Evolutionary conservation across 2,329 filamentous ascomycete genomes (phyloP), one percentile per base, ranked within the genome.

Genomic region (Aspergillus novoparasiticus): DNA sequence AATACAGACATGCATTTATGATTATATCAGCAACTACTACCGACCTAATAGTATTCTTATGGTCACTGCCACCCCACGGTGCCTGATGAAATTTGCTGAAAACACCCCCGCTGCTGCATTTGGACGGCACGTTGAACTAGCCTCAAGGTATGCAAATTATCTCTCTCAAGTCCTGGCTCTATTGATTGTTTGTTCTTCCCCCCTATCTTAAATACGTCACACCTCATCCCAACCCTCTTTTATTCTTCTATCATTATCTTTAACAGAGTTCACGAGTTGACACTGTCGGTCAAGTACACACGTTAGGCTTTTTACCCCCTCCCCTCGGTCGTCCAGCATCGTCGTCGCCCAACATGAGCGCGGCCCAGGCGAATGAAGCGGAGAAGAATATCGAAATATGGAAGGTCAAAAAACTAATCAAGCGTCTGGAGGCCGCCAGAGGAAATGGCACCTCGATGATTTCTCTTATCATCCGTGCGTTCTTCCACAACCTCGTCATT

Each of bases 391-490:
- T 90, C 70, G 88, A 90, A 81, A 90, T 90, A 75, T 85, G 83
- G 83, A 97, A 99, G 90, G 94, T 99, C 78, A 99, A 99, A 88
- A 99, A 99, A 86, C 86, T 99, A 78, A 97, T 99, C 84, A 99
- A 98, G 84, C 92, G 95, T 75, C 92, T 99, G 74, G 95, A 98
- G 82, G 91, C 93, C 67, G 96, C 96, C 72, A 88, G 96, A 79
- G 95, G 95, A 79, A 99, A 99, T 88, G 95, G 95, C 84, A 99
- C 95, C 69, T 94, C 90, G 84, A 99, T 99, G 95, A 99, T 99
- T 82, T 98, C 94, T 69, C 88, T 99, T 81, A 97, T 99, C 75
- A 98, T 99, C 77, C 95, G 93, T 96, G 85, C 76, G 91, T 84
- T 57, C 61, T 62, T 56, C 11, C 32, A 50, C 28, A 56, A 32